Percentiles rank a stretch among this genome's conserved stretches.
phyloP scores from a whole-genome alignment of 2,329 filamentous ascomycete genomes.

The Calonectria crousiana region DNA sequence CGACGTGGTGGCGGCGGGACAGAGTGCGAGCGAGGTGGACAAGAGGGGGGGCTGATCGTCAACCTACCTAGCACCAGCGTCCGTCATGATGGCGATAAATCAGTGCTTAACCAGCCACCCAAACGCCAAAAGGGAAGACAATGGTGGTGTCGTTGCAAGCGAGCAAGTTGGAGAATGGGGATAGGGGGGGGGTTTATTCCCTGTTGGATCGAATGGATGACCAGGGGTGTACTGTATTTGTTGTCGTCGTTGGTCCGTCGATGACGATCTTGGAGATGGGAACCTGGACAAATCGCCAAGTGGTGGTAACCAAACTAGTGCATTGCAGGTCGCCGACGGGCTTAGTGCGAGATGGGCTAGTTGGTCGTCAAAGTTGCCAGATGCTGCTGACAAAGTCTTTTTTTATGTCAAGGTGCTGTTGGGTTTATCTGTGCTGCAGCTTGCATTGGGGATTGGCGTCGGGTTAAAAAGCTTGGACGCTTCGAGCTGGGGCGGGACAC shows the following conservation, averaged over 20 bases:
- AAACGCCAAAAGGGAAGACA: background rate
- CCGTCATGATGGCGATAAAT: conserved; percentile 38
- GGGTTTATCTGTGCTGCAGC: background rate
- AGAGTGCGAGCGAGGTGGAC: background rate
- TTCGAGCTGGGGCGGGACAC: background rate
- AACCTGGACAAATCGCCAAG: background rate
- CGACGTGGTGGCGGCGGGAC: conserved; percentile 1
- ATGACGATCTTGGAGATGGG: conserved; percentile 7
- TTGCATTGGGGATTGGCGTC: background rate
- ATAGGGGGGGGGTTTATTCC: conserved; percentile 5
- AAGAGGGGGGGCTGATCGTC: background rate
- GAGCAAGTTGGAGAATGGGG: background rate
- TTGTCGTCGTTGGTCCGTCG: background rate
- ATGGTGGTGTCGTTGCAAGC: background rate
- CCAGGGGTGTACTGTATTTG: background rate
- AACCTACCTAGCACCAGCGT: conserved; percentile 42
- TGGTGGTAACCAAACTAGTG: background rate
- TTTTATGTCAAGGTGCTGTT: background rate
- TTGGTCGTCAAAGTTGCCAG: background rate
- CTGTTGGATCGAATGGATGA: background rate
- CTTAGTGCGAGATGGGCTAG: background rate
- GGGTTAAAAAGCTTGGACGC: background rate
- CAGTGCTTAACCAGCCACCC: background rate
- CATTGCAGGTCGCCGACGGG: background rate
- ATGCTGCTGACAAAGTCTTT: background rate